phyloP scores from a whole-genome alignment of 306 rosid species.

The Sicyos edulis region DNA sequence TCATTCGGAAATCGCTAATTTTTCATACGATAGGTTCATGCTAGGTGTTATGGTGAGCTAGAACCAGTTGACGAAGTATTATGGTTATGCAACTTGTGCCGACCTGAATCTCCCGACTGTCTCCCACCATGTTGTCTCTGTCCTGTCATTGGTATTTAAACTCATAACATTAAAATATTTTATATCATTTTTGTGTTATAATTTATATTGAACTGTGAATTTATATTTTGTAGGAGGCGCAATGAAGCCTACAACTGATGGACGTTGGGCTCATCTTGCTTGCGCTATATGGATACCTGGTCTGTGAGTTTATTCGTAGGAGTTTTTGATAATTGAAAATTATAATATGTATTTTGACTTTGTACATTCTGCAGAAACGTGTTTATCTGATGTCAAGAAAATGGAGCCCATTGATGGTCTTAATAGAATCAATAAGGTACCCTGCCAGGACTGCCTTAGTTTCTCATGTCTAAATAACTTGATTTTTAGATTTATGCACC shows the following conservation, averaged over 20 bases:
- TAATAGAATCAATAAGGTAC: conserved; percentile 80
- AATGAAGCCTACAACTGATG: conserved; percentile 98
- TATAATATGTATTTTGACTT: conserved; percentile 24
- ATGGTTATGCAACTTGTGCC: conserved; percentile 95
- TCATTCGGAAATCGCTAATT: neutral
- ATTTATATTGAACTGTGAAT: conserved; percentile 21
- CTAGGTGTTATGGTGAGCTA: conserved; percentile 90
- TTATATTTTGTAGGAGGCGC: conserved; percentile 77
- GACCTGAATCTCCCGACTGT: conserved; percentile 63
- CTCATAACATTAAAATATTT: conserved; percentile 1
- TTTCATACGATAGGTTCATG: conserved; percentile 63
- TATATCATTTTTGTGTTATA: conserved; percentile 12
- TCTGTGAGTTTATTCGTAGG: conserved; percentile 33
- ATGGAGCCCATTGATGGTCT: conserved; percentile 99
- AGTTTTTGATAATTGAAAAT: conserved; percentile 16
- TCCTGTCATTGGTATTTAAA: conserved; percentile 77
- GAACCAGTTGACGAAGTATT: conserved; percentile 85
- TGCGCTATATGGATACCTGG: conserved; percentile 99
- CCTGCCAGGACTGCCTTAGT: neutral
- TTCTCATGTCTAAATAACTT: neutral
- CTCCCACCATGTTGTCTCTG: conserved; percentile 91
- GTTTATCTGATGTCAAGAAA: conserved; percentile 89
- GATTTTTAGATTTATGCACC: neutral
- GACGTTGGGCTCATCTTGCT: conserved; percentile 97
- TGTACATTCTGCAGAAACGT: conserved; percentile 63